A percentile compares a stretch with the other conserved stretches of the same genome.
Evolutionary conservation across 2,329 filamentous ascomycete genomes (phyloP).

Genomic region (Sporothrix humicola): DNA sequence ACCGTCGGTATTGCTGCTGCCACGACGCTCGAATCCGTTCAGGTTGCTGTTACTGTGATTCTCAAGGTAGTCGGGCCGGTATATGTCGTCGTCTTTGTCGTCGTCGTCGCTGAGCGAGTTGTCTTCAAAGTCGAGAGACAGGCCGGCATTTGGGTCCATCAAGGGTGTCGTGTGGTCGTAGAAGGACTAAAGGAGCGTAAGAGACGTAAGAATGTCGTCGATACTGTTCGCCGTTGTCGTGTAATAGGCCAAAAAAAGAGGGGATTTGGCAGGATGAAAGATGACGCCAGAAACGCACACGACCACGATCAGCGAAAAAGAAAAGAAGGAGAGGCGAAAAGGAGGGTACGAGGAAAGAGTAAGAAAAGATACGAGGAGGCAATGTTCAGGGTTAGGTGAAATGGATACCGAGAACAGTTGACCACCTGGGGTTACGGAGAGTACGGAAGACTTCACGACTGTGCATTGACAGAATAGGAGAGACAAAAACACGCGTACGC

Average conservation of each 20-base stretch:
- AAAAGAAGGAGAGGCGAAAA: not conserved
- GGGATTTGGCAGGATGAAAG: too few species aligned
- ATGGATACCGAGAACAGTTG: not conserved
- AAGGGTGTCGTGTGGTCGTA: constrained; percentile 6
- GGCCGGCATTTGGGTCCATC: constrained; percentile 23
- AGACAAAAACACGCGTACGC: constrained; percentile 17
- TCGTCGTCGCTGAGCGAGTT: constrained; percentile 14
- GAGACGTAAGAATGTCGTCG: too few species aligned
- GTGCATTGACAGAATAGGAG: not conserved
- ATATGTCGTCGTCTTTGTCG: constrained; percentile 20
- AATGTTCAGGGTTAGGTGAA: constrained; percentile 22
- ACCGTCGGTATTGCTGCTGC: not conserved
- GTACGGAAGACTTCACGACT: not conserved
- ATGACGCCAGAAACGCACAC: constrained; percentile 20
- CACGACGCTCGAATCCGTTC: not conserved
- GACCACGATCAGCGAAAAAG: constrained; percentile 15
- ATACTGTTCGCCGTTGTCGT: too few species aligned
- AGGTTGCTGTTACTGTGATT: not conserved
- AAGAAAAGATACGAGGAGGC: not conserved
- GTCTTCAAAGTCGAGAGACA: constrained; percentile 11
- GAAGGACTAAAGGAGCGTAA: too few species aligned
- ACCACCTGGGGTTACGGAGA: not conserved
- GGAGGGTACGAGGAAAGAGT: not conserved
- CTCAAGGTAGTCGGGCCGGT: not conserved
- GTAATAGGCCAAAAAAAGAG: too few species aligned